Conservation (phyloP, 257 asterid species). For the Plantago elongata region DNA sequence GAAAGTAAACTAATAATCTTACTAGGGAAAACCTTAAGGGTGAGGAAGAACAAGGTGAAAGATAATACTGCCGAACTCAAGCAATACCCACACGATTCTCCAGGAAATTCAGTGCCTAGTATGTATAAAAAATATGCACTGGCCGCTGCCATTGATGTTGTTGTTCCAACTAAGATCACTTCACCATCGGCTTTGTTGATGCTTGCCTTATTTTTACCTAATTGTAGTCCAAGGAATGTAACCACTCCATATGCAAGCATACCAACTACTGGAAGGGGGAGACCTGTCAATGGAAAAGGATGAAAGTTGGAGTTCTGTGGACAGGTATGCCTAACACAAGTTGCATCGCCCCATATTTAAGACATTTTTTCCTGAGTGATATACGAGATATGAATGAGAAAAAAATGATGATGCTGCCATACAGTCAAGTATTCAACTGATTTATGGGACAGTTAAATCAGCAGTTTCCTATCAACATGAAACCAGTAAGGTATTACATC, state of each 20-base stretch:
- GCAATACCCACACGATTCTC: slow-evolving; percentile 78
- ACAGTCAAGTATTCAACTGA: too few species aligned
- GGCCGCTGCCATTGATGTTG: slow-evolving; percentile 90
- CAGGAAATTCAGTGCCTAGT: slow-evolving; percentile 64
- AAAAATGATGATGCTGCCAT: too few species aligned
- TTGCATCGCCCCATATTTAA: too few species aligned
- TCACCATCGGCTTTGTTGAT: slow-evolving; percentile 48
- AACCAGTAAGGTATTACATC: too few species aligned
- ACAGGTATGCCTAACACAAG: too few species aligned
- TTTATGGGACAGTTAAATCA: too few species aligned
- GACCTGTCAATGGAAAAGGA: slow-evolving; percentile 48
- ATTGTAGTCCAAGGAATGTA: slow-evolving; percentile 53
- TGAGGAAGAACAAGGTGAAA: slow-evolving; percentile 64
- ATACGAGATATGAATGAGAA: too few species aligned
- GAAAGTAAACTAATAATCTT: slow-evolving; percentile 17
- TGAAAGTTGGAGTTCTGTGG: slow-evolving; percentile 3
- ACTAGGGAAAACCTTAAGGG: slow-evolving; percentile 51
- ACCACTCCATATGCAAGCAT: slow-evolving; percentile 88
- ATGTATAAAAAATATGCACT: slow-evolving; percentile 90
- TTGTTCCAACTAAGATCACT: slow-evolving; percentile 51
- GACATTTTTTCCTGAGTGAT: too few species aligned
- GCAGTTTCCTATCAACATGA: too few species aligned
- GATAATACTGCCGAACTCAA: slow-evolving; percentile 68
- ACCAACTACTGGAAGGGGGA: slow-evolving; percentile 90
- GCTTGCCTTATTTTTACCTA: slow-evolving; percentile 39